A percentile compares a stretch with the other conserved stretches of the same genome.
phyloP scores from a whole-genome alignment of 305 asterid genomes.

The Solanum hybrid region DNA sequence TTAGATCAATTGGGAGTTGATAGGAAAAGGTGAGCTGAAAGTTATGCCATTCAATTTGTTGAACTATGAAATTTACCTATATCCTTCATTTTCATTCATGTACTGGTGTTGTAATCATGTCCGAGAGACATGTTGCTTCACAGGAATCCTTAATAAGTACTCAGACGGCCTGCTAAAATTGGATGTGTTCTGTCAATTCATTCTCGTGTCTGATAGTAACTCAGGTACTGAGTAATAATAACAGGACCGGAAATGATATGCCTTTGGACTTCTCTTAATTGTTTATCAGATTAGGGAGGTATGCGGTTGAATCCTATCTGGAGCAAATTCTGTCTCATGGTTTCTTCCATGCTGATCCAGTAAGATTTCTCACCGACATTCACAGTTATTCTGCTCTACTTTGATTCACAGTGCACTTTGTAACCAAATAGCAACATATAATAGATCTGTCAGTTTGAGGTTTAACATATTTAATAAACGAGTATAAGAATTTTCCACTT shows the following conservation, averaged over 20 bases:
- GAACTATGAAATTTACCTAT: neutral
- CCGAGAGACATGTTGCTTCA: neutral
- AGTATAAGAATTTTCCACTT: neutral
- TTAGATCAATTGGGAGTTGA: slow-evolving; percentile 85
- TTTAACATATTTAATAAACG: neutral
- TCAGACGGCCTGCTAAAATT: neutral
- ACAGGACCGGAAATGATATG: neutral
- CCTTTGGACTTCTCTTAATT: neutral
- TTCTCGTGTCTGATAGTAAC: neutral
- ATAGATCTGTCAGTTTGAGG: neutral
- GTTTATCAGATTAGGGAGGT: slow-evolving; percentile 68
- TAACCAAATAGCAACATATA: neutral
- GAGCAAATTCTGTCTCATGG: slow-evolving; percentile 96
- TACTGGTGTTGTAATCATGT: neutral
- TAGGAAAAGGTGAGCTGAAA: slow-evolving; percentile 45
- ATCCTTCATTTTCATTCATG: neutral
- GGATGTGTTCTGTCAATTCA: neutral
- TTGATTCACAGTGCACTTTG: neutral
- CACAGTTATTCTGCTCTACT: neutral
- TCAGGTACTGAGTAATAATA: neutral
- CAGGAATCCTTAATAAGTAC: neutral
- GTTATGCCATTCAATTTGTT: neutral
- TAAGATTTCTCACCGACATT: slow-evolving; percentile 24
- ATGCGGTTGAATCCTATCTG: slow-evolving; percentile 94
- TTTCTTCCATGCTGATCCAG: slow-evolving; percentile 97